A percentile compares a stretch with the other conserved stretches of the same genome.
Conservation (phyloP, 495 filamentous ascomycete species). For the Xylaria cubensis region DNA sequence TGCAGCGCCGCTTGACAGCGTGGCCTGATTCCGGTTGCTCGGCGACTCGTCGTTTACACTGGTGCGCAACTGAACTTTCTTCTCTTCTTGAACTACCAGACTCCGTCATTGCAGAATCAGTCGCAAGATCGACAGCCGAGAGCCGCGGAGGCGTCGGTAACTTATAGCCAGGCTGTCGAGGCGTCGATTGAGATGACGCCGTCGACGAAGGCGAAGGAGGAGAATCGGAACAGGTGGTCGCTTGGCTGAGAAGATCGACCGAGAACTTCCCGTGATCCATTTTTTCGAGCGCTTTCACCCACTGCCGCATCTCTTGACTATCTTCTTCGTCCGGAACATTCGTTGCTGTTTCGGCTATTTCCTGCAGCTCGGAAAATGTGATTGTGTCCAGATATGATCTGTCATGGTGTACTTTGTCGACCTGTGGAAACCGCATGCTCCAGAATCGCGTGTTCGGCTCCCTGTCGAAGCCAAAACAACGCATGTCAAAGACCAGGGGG, state of each 20-base stretch:
- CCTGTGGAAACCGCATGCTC: constrained; percentile 54
- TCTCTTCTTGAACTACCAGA: background rate
- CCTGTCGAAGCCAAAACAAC: constrained; percentile 56
- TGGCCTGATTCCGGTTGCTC: background rate
- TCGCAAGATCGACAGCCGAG: constrained; percentile 8
- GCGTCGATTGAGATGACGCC: constrained; percentile 3
- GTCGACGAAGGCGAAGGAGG: constrained; percentile 8
- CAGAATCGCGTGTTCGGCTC: constrained; percentile 52
- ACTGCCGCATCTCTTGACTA: constrained; percentile 59
- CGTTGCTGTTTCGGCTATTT: constrained; percentile 48
- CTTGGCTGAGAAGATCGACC: constrained; percentile 42
- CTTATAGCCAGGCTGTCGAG: background rate
- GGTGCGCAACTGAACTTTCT: background rate
- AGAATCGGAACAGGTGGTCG: constrained; percentile 29
- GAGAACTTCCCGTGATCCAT: constrained; percentile 47
- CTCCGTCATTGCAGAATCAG: background rate
- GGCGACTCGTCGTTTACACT: constrained; percentile 27
- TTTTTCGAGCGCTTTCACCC: constrained; percentile 60
- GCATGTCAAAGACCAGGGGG: constrained; percentile 54
- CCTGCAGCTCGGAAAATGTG: constrained; percentile 52
- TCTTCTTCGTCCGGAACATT: constrained; percentile 43
- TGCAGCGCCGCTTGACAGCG: constrained; percentile 26
- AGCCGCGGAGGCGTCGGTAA: constrained; percentile 14
- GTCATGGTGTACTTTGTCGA: constrained; percentile 56
- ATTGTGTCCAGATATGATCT: constrained; percentile 50